Conservation (phyloP, 225 moss, liverwort and hornwort genomes). For the Bryum argenteum region DNA sequence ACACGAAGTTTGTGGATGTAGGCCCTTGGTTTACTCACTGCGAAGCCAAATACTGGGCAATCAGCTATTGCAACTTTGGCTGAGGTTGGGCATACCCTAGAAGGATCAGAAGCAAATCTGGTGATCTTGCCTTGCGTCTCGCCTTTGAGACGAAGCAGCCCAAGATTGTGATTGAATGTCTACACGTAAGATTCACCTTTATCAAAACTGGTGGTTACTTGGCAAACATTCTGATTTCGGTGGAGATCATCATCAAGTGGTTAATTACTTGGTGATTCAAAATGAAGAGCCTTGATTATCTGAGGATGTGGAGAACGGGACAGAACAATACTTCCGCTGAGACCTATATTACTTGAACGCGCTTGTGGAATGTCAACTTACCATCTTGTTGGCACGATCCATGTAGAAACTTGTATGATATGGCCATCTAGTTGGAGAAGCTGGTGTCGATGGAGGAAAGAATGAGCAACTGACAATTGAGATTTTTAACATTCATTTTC, state of each 20-base stretch:
- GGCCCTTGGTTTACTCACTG: constrained; percentile 48
- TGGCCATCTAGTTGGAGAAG: constrained; percentile 96
- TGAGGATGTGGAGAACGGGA: too few species aligned
- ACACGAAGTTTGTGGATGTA: constrained; percentile 52
- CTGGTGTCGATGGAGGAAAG: constrained; percentile 91
- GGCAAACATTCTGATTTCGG: too few species aligned
- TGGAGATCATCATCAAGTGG: too few species aligned
- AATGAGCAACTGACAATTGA: constrained; percentile 79
- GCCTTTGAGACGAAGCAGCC: constrained; percentile 98
- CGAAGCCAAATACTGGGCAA: too few species aligned
- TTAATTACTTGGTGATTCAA: too few species aligned
- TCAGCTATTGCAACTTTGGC: too few species aligned
- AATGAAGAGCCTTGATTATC: too few species aligned
- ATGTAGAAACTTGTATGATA: constrained; percentile 97
- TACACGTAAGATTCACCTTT: constrained; percentile 91
- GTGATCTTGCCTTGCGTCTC: constrained; percentile 89
- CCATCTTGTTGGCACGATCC: too few species aligned
- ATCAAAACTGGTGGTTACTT: too few species aligned
- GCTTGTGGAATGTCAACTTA: constrained; percentile 28
- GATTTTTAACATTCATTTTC: constrained; percentile 87
- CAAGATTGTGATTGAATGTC: constrained; percentile 93
- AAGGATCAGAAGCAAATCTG: constrained; percentile 96
- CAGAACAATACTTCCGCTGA: too few species aligned
- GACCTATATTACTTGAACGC: too few species aligned
- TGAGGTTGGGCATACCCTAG: constrained; percentile 88